Evolutionary conservation across 108 stramenopile species (phyloP).

Genomic region (Fistulifera pelliculosa): DNA sequence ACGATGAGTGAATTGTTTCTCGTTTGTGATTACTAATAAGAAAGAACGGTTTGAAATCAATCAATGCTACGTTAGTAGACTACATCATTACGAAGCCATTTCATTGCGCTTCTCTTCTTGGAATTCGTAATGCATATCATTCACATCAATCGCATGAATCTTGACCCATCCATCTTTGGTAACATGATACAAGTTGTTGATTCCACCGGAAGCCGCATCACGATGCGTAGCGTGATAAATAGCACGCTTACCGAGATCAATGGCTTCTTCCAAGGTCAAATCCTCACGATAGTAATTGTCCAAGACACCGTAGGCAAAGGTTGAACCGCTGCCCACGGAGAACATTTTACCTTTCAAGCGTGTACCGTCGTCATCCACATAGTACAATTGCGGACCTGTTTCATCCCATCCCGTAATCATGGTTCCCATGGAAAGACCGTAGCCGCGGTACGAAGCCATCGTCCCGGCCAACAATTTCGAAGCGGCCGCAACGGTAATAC

Average conservation of each 20-base stretch:
- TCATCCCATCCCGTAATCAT: constrained; percentile 99
- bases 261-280: constrained; percentile 97
- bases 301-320: constrained; percentile 99
- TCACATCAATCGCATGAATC: constrained; percentile 95
- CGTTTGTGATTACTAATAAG: too few species aligned
- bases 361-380: constrained; percentile 98
- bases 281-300: constrained; percentile 92
- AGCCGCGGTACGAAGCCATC: constrained; percentile 94
- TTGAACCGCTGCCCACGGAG: constrained; percentile 97
- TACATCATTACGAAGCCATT: constrained; percentile 34
- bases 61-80: too few species aligned
- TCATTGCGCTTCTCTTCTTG: constrained; percentile 78
- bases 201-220: constrained; percentile 97
- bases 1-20: too few species aligned
- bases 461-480: constrained; percentile 97
- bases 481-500: constrained; percentile 97
- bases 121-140: constrained; percentile 96
- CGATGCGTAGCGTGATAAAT: constrained; percentile 99
- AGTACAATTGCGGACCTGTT: constrained; percentile 98
- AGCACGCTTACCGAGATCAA: constrained; percentile 98
- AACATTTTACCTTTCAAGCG: constrained; percentile 96
- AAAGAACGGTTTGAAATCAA: too few species aligned
- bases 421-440: constrained; percentile 98
- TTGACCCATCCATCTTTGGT: constrained; percentile 95
- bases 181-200: constrained; percentile 93